A percentile compares a stretch with the other conserved stretches of the same genome.
These are phyloP conservation scores for Schizosaccharomyces osmophilus DNA, from an alignment of 805 yeast species.

Conservation along the genomic window DNA sequence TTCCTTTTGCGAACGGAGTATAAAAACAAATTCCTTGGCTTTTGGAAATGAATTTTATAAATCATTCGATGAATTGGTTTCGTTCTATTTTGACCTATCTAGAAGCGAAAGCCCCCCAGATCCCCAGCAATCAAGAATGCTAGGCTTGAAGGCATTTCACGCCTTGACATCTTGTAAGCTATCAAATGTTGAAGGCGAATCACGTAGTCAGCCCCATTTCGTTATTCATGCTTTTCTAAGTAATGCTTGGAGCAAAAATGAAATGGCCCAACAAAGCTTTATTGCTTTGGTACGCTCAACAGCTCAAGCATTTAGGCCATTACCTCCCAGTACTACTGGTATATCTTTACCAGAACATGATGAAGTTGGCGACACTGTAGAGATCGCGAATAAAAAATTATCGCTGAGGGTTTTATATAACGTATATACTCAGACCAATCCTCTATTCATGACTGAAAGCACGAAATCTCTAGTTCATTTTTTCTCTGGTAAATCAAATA, in stretches of 20 bases:
- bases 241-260: not conserved
- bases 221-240: not conserved
- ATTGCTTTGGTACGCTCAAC: not conserved
- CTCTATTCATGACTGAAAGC: not conserved
- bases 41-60: not conserved
- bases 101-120: not conserved
- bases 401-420: not conserved
- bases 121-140: not conserved
- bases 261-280: not conserved
- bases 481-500: not conserved
- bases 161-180: not conserved
- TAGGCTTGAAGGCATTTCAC: not conserved
- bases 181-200: not conserved
- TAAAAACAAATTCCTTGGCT: not conserved
- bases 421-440: not conserved
- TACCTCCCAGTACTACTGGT: not conserved
- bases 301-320: not conserved
- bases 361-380: not conserved
- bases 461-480: not conserved
- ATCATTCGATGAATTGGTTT: not conserved
- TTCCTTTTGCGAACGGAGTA: not conserved
- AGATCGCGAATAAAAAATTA: not conserved
- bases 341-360: not conserved
- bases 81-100: not conserved
- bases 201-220: not conserved